A percentile compares a stretch with the other conserved stretches of the same genome.
phyloP scores from a whole-genome alignment of 306 rosid species.

The Hylodesmum podocarpum region DNA sequence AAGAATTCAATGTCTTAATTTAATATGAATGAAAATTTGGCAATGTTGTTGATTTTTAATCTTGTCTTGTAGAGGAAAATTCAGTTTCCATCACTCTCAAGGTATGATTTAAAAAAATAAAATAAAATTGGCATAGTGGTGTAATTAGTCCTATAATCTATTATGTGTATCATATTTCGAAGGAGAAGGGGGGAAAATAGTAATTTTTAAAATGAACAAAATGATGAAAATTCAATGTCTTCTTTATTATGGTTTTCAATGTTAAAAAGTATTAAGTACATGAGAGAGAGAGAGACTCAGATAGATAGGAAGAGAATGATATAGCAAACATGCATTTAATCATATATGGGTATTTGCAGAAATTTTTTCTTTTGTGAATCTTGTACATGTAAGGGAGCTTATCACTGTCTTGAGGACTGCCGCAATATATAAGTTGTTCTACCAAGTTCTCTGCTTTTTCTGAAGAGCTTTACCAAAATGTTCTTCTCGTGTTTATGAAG shows the following conservation, averaged over 20 bases:
- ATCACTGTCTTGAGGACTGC: background rate
- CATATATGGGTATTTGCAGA: background rate
- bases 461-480: background rate
- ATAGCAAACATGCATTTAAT: background rate
- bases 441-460: background rate
- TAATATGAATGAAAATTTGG: slow-evolving; percentile 14
- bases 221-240: background rate
- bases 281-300: background rate
- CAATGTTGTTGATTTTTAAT: no score
- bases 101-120: background rate
- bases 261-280: background rate
- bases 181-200: background rate
- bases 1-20: slow-evolving; percentile 17
- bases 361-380: background rate
- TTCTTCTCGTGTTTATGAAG: background rate
- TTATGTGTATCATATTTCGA: background rate
- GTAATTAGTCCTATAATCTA: background rate
- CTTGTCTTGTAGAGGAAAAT: no score
- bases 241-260: background rate
- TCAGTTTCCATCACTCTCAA: background rate
- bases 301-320: background rate
- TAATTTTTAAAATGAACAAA: background rate
- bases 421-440: background rate
- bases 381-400: background rate
- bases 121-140: background rate